Evolutionary conservation across 208 protist genomes (phyloP).

Genomic region (Trypanosoma vivax): DNA sequence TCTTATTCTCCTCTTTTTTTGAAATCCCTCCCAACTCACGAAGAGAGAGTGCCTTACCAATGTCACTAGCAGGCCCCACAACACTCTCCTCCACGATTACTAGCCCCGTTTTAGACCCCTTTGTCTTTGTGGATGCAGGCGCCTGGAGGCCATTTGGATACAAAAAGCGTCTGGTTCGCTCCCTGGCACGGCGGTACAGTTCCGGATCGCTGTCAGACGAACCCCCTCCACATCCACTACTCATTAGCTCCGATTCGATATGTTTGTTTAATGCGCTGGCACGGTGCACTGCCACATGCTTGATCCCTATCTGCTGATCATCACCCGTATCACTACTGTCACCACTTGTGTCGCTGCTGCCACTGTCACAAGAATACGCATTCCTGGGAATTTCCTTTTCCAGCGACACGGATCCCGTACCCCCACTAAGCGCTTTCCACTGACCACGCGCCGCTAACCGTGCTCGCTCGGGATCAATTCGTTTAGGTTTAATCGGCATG

Average conservation of each 20-base stretch:
- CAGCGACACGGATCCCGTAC: not conserved
- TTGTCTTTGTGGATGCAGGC: not conserved
- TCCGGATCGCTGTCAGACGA: constrained; percentile 39
- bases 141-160: constrained; percentile 16
- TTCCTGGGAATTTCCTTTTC: constrained; percentile 18
- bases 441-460: constrained; percentile 48
- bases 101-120: no score
- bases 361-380: constrained; percentile 2
- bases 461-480: constrained; percentile 45
- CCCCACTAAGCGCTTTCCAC: constrained; percentile 7
- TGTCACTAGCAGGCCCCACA: no score
- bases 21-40: no score
- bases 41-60: no score
- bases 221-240: not conserved
- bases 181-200: constrained; percentile 27
- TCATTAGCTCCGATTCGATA: no score
- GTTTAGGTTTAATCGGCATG: constrained; percentile 81
- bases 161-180: constrained; percentile 36
- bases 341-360: constrained; percentile 5
- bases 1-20: no score
- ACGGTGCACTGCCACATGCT: no score
- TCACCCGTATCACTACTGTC: not conserved
- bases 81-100: no score
- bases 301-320: no score
- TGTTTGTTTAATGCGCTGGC: constrained; percentile 6